Percentiles rank a stretch among this genome's conserved stretches.
phyloP scores from a whole-genome alignment of 495 filamentous ascomycete species.

The Tuber magnatum region DNA sequence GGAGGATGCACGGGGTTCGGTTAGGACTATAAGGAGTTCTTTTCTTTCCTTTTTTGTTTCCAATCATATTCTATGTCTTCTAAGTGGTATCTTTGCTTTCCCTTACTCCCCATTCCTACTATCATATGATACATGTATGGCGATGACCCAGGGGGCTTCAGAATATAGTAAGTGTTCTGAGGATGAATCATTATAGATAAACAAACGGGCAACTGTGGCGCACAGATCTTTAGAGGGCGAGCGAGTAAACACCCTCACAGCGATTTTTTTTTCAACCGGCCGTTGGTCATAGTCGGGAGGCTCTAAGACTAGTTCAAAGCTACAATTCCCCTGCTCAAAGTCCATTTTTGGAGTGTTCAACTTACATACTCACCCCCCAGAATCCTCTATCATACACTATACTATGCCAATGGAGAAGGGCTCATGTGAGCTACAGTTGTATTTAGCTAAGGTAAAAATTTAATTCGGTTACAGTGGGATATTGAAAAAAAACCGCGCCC shows the following conservation, averaged over 20 bases:
- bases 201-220: not conserved
- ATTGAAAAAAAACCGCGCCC: too few relatives aligned
- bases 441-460: too few relatives aligned
- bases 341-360: too few relatives aligned
- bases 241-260: too few relatives aligned
- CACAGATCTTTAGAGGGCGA: not conserved
- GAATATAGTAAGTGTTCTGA: not conserved
- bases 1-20: not conserved
- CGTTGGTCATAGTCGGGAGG: too few relatives aligned
- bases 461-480: not conserved
- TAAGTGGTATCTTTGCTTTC: constrained; percentile 1
- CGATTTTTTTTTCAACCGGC: too few relatives aligned
- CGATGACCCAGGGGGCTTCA: not conserved
- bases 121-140: not conserved
- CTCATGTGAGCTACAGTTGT: too few relatives aligned
- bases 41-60: constrained; percentile 1
- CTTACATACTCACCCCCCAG: too few relatives aligned
- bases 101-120: not conserved
- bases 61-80: constrained; percentile 1
- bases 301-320: too few relatives aligned
- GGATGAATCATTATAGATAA: constrained; percentile 3
- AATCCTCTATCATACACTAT: too few relatives aligned
- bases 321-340: too few relatives aligned
- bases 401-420: too few relatives aligned
- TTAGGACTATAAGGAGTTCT: constrained; percentile 1